phyloP scores from a whole-genome alignment of 1,284 basidiomycete genomes.

The Amylostereum areolatum region DNA sequence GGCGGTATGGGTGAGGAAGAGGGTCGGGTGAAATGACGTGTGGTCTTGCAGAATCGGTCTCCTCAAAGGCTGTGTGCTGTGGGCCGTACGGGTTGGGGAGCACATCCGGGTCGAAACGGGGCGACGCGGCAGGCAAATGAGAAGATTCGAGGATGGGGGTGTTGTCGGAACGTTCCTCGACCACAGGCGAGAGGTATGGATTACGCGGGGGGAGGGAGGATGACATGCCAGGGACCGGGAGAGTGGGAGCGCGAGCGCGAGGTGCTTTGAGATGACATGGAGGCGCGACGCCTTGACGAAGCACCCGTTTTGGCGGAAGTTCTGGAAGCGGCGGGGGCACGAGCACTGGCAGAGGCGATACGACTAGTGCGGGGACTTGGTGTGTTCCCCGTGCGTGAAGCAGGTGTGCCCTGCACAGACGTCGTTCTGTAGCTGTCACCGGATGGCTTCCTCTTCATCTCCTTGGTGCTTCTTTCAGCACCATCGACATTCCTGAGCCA shows the following conservation, averaged over 20 bases:
- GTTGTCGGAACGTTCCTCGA: constrained; percentile 10
- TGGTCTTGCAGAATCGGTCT: constrained; percentile 13
- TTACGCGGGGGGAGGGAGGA: constrained; percentile 2
- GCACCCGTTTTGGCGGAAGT: background rate
- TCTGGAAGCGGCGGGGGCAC: background rate
- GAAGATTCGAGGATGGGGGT: background rate
- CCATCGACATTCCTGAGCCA: constrained; percentile 48
- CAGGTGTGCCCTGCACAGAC: constrained; percentile 1
- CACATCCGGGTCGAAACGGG: no score
- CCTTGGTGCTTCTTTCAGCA: constrained; percentile 10
- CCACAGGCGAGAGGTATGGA: constrained; percentile 10
- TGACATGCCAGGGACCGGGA: constrained; percentile 1
- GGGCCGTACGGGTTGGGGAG: constrained; percentile 11
- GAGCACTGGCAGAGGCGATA: background rate
- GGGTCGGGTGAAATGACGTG: constrained; percentile 28
- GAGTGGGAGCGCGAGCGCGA: background rate
- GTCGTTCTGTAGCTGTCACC: constrained; percentile 10
- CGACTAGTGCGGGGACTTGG: constrained; percentile 3
- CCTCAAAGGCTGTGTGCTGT: background rate
- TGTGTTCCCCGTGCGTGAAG: constrained; percentile 2
- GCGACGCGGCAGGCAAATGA: no score
- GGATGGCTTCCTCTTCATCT: constrained; percentile 14
- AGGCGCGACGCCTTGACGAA: constrained; percentile 10
- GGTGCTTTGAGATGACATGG: constrained; percentile 5
- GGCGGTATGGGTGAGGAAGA: constrained; percentile 28